Evolutionary conservation across 1,139 yeast species (phyloP).

Genomic region (Nakaseomyces nivariensis): DNA sequence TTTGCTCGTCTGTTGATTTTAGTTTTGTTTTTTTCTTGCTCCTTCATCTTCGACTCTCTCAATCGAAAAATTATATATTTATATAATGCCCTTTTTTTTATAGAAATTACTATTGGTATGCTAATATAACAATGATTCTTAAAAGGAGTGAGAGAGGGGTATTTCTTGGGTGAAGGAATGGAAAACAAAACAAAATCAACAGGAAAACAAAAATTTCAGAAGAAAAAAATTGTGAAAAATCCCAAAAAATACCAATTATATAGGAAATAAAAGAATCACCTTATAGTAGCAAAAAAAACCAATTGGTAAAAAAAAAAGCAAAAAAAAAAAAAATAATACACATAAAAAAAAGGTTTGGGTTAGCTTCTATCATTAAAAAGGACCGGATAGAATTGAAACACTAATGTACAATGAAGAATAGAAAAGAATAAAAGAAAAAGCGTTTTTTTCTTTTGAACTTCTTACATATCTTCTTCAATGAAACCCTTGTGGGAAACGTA

Average conservation of each 20-base stretch:
- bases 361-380: too few species aligned
- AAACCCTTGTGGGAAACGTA: constrained; percentile 95
- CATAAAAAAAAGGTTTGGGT: background rate
- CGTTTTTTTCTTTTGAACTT: background rate
- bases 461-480: constrained; percentile 41
- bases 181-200: background rate
- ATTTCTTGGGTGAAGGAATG: too few species aligned
- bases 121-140: too few species aligned
- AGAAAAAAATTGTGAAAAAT: background rate
- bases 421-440: background rate
- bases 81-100: too few species aligned
- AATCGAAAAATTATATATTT: too few species aligned
- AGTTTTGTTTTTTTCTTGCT: background rate
- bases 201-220: background rate
- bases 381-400: background rate
- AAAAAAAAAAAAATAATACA: background rate
- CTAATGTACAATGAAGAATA: background rate
- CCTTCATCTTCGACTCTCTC: background rate
- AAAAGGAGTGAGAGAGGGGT: too few species aligned
- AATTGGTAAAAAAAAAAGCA: background rate
- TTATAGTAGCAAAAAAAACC: too few species aligned
- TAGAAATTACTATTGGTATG: too few species aligned
- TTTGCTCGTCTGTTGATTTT: constrained; percentile 2
- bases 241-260: background rate
- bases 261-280: too few species aligned